Evolutionary conservation across 805 yeast species (phyloP).

Genomic region (Zygosaccharomyces bisporus): DNA sequence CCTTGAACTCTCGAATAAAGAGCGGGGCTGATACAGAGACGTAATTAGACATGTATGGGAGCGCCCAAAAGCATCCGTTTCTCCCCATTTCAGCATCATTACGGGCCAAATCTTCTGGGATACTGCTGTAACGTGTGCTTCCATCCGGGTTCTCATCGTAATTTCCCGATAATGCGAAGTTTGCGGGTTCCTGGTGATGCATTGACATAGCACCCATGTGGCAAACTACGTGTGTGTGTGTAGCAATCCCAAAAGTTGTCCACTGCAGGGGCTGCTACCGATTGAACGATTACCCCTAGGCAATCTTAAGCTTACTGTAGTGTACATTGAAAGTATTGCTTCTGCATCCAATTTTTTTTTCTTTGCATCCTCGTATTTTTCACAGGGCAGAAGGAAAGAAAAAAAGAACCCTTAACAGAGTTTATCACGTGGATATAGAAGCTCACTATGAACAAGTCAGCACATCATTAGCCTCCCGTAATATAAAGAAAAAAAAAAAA

Average conservation of each 20-base stretch:
- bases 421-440: slow-evolving; percentile 1
- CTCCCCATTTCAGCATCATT: background rate
- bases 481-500: no score
- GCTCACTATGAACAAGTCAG: background rate
- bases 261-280: background rate
- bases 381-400: background rate
- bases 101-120: background rate
- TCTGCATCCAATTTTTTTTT: background rate
- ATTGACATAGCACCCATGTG: background rate
- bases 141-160: background rate
- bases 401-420: background rate
- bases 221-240: background rate
- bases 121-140: background rate
- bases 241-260: background rate
- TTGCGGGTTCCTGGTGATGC: background rate
- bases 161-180: background rate
- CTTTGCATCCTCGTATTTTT: background rate
- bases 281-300: background rate
- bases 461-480: no score
- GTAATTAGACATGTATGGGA: slow-evolving; percentile 19
- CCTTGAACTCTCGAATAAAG: slow-evolving; percentile 4
- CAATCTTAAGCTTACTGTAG: background rate
- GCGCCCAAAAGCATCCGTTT: background rate
- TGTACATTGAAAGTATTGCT: background rate
- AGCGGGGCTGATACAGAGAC: slow-evolving; percentile 12